Conservation (phyloP, 2,329 filamentous ascomycete genomes). For the Pleomassaria siparia region DNA sequence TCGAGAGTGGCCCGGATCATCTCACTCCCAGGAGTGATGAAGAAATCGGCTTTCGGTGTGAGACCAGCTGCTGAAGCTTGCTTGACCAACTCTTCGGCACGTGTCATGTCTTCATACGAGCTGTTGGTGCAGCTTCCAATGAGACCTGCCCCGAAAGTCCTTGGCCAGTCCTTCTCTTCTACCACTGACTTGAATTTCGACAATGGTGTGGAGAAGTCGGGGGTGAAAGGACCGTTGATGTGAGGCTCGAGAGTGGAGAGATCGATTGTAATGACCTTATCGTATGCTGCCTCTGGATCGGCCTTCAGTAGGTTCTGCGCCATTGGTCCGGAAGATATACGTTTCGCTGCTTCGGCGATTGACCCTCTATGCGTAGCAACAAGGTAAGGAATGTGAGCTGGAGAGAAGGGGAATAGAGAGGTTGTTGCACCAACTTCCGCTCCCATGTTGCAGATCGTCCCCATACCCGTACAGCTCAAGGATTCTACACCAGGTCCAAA, state of each 20-base stretch:
- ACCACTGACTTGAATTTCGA: slow-evolving; percentile 87
- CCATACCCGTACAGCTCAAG: slow-evolving; percentile 89
- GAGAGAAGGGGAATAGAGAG: slow-evolving; percentile 90
- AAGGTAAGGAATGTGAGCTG: slow-evolving; percentile 82
- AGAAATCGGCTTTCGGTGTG: slow-evolving; percentile 87
- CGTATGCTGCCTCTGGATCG: slow-evolving; percentile 82
- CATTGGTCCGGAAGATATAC: slow-evolving; percentile 60
- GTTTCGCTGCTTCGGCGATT: slow-evolving; percentile 67
- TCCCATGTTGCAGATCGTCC: slow-evolving; percentile 88
- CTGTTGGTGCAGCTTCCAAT: slow-evolving; percentile 99
- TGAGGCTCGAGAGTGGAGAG: slow-evolving; percentile 89
- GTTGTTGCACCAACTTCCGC: slow-evolving; percentile 92
- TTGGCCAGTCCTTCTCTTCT: slow-evolving; percentile 83
- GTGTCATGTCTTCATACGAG: slow-evolving; percentile 98
- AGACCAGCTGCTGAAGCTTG: slow-evolving; percentile 88
- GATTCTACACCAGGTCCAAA: slow-evolving; percentile 87
- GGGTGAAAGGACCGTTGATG: slow-evolving; percentile 96
- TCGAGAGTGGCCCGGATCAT: slow-evolving; percentile 94
- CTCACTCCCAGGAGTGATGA: slow-evolving; percentile 94
- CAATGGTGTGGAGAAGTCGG: slow-evolving; percentile 88
- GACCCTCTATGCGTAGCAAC: slow-evolving; percentile 75
- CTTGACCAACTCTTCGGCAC: slow-evolving; percentile 88
- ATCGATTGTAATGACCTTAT: slow-evolving; percentile 87
- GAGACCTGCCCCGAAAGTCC: slow-evolving; percentile 85
- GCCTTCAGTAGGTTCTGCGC: slow-evolving; percentile 70